Evolutionary conservation across 495 filamentous ascomycete species (phyloP).

Genomic region (Cryomyces minteri): DNA sequence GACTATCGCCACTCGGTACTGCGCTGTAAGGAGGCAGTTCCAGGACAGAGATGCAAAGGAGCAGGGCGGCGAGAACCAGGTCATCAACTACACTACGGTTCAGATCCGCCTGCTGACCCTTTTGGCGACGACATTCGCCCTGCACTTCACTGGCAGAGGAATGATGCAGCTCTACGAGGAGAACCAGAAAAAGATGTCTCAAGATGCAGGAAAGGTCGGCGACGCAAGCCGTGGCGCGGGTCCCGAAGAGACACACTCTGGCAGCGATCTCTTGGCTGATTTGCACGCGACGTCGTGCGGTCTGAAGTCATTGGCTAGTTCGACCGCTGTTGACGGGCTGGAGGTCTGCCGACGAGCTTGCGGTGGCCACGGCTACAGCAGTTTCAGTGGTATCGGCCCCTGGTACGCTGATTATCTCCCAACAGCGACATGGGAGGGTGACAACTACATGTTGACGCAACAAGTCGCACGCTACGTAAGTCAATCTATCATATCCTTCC

Average conservation of each 20-base stretch:
- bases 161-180: conserved; percentile 49
- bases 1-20: conserved; percentile 56
- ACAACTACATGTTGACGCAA: conserved; percentile 65
- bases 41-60: conserved; percentile 43
- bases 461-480: conserved; percentile 53
- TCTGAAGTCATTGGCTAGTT: conserved; percentile 49
- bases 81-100: conserved; percentile 63
- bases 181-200: conserved; percentile 44
- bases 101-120: conserved; percentile 50
- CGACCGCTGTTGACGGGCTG: conserved; percentile 47
- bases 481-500: not conserved
- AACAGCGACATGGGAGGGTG: conserved; percentile 49
- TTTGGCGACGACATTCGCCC: conserved; percentile 52
- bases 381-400: conserved; percentile 47
- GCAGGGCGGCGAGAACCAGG: conserved; percentile 42
- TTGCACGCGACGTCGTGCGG: conserved; percentile 58
- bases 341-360: conserved; percentile 54
- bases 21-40: conserved; percentile 49
- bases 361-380: conserved; percentile 57
- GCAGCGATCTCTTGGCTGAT: conserved; percentile 49
- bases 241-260: conserved; percentile 43
- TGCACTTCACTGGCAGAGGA: conserved; percentile 53
- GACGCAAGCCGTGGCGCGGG: conserved; percentile 36
- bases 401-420: conserved; percentile 54
- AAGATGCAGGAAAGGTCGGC: conserved; percentile 18